Evolutionary conservation across 1,139 yeast genomes (phyloP), one percentile per base, ranked within the genome.

Genomic region (Blastobotrys apis): DNA sequence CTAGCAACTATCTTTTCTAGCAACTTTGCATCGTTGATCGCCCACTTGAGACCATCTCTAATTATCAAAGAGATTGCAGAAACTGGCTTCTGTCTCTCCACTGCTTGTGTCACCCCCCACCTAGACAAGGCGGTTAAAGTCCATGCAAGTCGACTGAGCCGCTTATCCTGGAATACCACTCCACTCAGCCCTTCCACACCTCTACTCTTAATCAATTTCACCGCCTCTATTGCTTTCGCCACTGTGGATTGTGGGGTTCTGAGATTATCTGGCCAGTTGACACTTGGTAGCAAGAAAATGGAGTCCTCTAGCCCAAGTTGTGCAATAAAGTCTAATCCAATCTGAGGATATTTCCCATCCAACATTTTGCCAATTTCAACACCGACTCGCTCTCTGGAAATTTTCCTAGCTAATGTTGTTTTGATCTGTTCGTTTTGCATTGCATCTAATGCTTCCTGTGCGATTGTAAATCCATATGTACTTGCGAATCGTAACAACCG

Each of bases 381-480:
- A 2, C 97, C 97, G 12, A 94, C 81, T 53, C 99, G 74, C 63
- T 92, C 98, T 44, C 94, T 73, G 49, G 95, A 84, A 42, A 94
- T 88, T 59, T 94, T 94, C 36, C 74, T 71, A 21, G 73, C 64
- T 36, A 94, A 71, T 1, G 87, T 80, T 1, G 59, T 52, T 52
- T 76, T 78, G 46, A 90, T 80, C 13, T 73, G 75, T 0, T 69
- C 65, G 38, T 75, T 72, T 37, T 63, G 69, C 95, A 90, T 90
- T 2, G 92, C 86, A 2, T 64, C 57, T 32, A 78, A 65, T 0
- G 94, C 80, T 1, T 71, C 74, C 0, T 65, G 54, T 9, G 81
- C 94, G 33, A 92, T 73, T 0, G 57, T 56, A 58, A 90, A 94
- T 43, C 79, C 73, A 58, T 84, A 87, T 44, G 87, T 77, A 37